Evolutionary conservation across 2,329 filamentous ascomycete species (phyloP), one percentile per base, ranked within the genome.

Genomic region (Fusarium nematophilum): DNA sequence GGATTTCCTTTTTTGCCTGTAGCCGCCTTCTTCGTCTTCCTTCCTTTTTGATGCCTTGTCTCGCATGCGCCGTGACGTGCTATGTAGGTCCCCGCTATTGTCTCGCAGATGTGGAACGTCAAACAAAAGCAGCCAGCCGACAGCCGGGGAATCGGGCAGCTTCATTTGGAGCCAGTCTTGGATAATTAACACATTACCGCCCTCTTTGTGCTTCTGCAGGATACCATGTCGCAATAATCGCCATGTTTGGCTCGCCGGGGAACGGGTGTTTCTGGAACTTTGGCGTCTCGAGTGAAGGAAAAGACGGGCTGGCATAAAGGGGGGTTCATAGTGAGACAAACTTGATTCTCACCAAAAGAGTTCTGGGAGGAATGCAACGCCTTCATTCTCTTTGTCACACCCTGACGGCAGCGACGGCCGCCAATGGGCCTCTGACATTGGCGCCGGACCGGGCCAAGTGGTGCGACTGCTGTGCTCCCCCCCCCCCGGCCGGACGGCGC

Each of bases 111-210:
- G 39, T 57, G 45, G 11, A 57, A 57, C 53, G 30, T 47, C 27
- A 49, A 17, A 17, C 38, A 46, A 18, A 48, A 27, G 27, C 54
- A 50, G 26, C 33, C 51, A 51, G 31, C 30, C 55, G 60, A 43
- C 53, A 48, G 49, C 48, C 48, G 50, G 63, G 65, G 63, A 65
- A 48, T 29, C 44, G 48, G 57, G 29, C 52, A 34, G 38, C 26
- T 15, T 36, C 51, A n/a, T n/a, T n/a, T n/a, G 29, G 54, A 31
- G n/a, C 34, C 23, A 26, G 21, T 38, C 26, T 31, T 23, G n/a
- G n/a, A n/a, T n/a, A n/a, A n/a, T n/a, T n/a, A n/a, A n/a, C n/a
- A n/a, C n/a, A n/a, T n/a, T n/a, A n/a, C n/a, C n/a, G n/a, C n/a
- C n/a, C n/a, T n/a, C n/a, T n/a, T n/a, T n/a, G n/a, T n/a, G n/a